Evolutionary conservation across 2,329 filamentous ascomycete genomes (phyloP).

Genomic region (Fusarium armeniacum): DNA sequence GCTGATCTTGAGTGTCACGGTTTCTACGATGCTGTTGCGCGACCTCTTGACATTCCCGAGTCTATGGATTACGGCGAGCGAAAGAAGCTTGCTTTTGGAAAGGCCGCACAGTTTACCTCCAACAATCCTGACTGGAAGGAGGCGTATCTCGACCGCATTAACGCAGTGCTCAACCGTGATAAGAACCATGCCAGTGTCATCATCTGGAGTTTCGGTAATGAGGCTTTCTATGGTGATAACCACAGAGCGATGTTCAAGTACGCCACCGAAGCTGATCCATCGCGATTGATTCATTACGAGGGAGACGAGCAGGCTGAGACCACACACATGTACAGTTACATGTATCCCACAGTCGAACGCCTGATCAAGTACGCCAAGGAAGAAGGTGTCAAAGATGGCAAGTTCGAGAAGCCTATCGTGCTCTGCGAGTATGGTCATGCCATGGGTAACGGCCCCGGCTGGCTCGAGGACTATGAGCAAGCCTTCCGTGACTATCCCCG

Average conservation of each 20-base stretch:
- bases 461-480: slow-evolving; percentile 76
- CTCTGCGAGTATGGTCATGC: slow-evolving; percentile 72
- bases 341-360: slow-evolving; percentile 71
- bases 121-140: slow-evolving; percentile 72
- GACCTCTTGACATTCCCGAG: slow-evolving; percentile 66
- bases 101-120: slow-evolving; percentile 70
- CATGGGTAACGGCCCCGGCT: slow-evolving; percentile 82
- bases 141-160: slow-evolving; percentile 77
- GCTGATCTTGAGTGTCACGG: slow-evolving; percentile 68
- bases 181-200: slow-evolving; percentile 80
- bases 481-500: slow-evolving; percentile 71
- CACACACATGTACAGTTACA: slow-evolving; percentile 76
- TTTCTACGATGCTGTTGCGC: slow-evolving; percentile 64
- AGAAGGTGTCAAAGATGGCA: slow-evolving; percentile 60
- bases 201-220: slow-evolving; percentile 81
- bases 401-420: slow-evolving; percentile 70
- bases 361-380: slow-evolving; percentile 62
- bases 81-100: slow-evolving; percentile 67
- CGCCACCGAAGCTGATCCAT: slow-evolving; percentile 69
- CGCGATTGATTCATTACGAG: slow-evolving; percentile 75
- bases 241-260: slow-evolving; percentile 77
- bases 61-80: slow-evolving; percentile 71
- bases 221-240: slow-evolving; percentile 79
- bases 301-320: slow-evolving; percentile 71
- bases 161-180: slow-evolving; percentile 75